These are phyloP conservation scores for Globisporangium acanthophoron DNA, from an alignment of 352 stramenopile genomes.

Conservation along the genomic window DNA sequence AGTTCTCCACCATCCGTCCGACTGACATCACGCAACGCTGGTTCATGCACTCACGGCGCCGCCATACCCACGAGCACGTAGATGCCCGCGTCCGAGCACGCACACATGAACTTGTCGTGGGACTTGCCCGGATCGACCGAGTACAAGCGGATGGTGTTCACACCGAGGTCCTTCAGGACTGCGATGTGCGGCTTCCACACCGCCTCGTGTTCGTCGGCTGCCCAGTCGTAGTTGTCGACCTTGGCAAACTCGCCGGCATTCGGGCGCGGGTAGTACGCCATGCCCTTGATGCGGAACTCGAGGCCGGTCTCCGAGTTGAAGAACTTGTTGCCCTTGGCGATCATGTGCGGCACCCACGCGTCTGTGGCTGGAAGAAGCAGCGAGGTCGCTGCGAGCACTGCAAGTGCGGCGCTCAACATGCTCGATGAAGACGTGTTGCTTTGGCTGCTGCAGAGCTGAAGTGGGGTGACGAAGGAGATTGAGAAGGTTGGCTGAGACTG, in stretches of 20 bases:
- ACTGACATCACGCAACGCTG: no score
- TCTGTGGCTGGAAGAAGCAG: not conserved
- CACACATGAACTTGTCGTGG: slow-evolving; percentile 81
- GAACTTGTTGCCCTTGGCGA: slow-evolving; percentile 72
- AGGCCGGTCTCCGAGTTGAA: slow-evolving; percentile 42
- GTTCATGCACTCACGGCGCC: slow-evolving; percentile 11
- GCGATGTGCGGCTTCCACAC: slow-evolving; percentile 48
- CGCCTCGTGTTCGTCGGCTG: slow-evolving; percentile 43
- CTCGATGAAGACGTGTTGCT: no score
- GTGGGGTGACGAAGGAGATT: no score
- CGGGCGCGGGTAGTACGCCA: slow-evolving; percentile 61
- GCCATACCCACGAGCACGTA: slow-evolving; percentile 50
- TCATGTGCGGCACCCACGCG: slow-evolving; percentile 21
- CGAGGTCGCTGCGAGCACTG: no score
- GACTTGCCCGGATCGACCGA: slow-evolving; percentile 48
- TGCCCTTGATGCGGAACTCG: slow-evolving; percentile 65
- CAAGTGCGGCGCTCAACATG: no score
- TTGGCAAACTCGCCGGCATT: slow-evolving; percentile 40
- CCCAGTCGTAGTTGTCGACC: slow-evolving; percentile 55
- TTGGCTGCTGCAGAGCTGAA: no score
- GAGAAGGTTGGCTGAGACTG: no score
- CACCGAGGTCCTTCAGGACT: slow-evolving; percentile 49
- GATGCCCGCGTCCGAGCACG: slow-evolving; percentile 37
- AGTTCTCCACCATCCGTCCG: no score
- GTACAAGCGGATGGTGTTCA: slow-evolving; percentile 73